Conservation (phyloP, 176 grass and related monocot genomes). For the Zoysia pacifica region DNA sequence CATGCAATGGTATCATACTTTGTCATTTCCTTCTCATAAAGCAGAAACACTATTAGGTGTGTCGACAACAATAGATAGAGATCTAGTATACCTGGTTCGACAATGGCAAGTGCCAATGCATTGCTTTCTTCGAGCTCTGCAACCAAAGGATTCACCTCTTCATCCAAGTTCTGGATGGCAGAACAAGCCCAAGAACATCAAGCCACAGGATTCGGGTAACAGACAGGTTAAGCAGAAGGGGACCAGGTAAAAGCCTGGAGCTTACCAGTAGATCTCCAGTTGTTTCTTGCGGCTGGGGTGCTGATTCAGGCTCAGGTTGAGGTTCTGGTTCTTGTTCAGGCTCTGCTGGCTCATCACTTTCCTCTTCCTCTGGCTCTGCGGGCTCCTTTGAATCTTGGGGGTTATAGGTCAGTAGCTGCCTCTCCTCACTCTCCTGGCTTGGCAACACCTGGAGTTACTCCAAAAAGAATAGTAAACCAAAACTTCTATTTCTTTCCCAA, state of each 20-base stretch:
- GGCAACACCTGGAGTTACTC: conserved; percentile 17
- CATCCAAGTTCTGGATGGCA: conserved; percentile 69
- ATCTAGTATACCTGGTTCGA: conserved; percentile 55
- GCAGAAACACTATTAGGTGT: neutral
- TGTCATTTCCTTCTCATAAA: neutral
- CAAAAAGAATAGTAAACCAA: neutral
- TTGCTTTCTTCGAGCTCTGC: conserved; percentile 66
- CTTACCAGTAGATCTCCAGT: conserved; percentile 77
- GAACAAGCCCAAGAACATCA: neutral
- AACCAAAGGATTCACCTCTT: conserved; percentile 62
- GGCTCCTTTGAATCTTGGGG: conserved; percentile 55
- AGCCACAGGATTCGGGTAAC: neutral
- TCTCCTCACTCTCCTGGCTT: conserved; percentile 73
- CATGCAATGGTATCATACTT: conserved; percentile 19
- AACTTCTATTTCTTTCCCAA: neutral
- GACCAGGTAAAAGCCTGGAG: neutral
- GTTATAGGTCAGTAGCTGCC: conserved; percentile 56
- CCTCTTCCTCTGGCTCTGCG: conserved; percentile 30
- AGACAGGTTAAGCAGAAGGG: neutral
- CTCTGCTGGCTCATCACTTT: conserved; percentile 46
- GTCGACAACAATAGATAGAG: neutral
- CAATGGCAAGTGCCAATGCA: conserved; percentile 79
- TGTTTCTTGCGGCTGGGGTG: conserved; percentile 39
- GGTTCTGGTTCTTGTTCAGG: conserved; percentile 38
- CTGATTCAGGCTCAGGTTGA: neutral